These are phyloP conservation scores for Microbotryum intermedium DNA, from an alignment of 1,284 basidiomycete species.

Conservation along the genomic window DNA sequence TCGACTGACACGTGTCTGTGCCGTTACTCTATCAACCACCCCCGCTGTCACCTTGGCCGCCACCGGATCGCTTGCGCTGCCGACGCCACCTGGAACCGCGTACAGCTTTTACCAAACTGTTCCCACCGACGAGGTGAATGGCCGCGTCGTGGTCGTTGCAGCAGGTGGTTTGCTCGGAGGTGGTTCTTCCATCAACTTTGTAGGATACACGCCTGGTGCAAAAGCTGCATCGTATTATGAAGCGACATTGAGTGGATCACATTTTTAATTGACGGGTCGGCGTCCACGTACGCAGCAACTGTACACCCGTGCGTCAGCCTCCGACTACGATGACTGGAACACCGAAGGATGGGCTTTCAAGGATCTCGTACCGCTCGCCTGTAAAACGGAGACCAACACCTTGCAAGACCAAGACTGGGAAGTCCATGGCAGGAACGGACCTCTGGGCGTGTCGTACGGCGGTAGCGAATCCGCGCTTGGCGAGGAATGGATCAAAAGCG, in stretches of 20 bases:
- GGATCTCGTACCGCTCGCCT: neutral
- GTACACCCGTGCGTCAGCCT: neutral
- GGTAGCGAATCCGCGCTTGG: neutral
- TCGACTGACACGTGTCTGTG: too few relatives aligned
- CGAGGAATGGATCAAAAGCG: neutral
- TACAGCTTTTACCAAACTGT: neutral
- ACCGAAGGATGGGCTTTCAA: neutral
- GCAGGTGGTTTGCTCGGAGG: constrained; percentile 33
- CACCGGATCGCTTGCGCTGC: too few relatives aligned
- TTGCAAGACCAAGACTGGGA: neutral
- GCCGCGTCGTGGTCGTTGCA: constrained; percentile 59
- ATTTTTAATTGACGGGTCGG: constrained; percentile 6
- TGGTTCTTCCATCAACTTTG: neutral
- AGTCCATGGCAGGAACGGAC: neutral
- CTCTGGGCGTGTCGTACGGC: neutral
- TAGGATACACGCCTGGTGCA: neutral
- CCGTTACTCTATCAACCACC: neutral
- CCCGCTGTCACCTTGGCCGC: too few relatives aligned
- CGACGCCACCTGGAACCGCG: too few relatives aligned
- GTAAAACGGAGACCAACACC: neutral
- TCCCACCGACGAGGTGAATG: constrained; percentile 39
- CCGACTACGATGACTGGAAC: constrained; percentile 1
- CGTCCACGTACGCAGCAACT: neutral
- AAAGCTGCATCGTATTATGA: neutral
- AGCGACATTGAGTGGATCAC: too few relatives aligned